Conservation (phyloP, 2,329 filamentous ascomycete species). For the Ophiostoma populinum region DNA sequence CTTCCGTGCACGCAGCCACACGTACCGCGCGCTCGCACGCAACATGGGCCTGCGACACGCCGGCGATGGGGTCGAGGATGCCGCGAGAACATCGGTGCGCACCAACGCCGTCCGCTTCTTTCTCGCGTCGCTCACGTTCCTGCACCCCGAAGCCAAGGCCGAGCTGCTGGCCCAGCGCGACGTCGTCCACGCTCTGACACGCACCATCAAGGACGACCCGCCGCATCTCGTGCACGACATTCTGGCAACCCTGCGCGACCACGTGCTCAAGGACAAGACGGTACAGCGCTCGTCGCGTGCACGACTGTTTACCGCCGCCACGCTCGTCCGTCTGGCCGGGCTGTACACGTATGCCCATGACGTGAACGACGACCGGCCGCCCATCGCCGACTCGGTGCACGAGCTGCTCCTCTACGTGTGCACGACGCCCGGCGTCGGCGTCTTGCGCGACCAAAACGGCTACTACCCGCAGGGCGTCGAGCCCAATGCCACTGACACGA, state of each 20-base stretch:
- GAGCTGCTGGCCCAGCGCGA: constrained; percentile 69
- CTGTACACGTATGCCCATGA: constrained; percentile 49
- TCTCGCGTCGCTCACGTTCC: constrained; percentile 59
- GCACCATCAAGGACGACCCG: constrained; percentile 61
- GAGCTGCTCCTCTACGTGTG: constrained; percentile 60
- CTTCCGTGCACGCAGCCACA: constrained; percentile 61
- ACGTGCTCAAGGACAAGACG: constrained; percentile 58
- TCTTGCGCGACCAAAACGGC: constrained; percentile 61
- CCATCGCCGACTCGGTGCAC: constrained; percentile 54
- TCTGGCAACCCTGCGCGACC: constrained; percentile 48
- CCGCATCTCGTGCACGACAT: constrained; percentile 60
- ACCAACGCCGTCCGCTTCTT: constrained; percentile 72
- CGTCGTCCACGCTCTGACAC: constrained; percentile 53
- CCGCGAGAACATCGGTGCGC: constrained; percentile 58
- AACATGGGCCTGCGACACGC: constrained; percentile 57
- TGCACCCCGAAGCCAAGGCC: constrained; percentile 59
- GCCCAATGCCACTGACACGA: constrained; percentile 23
- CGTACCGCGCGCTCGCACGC: constrained; percentile 61
- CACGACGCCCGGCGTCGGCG: constrained; percentile 53
- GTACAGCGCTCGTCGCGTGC: constrained; percentile 60
- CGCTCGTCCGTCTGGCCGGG: constrained; percentile 52
- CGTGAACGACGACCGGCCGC: constrained; percentile 18
- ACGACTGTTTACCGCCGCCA: constrained; percentile 56
- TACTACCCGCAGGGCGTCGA: constrained; percentile 63
- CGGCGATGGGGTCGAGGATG: constrained; percentile 43